Percentiles rank a stretch among this genome's conserved stretches.
These are phyloP conservation scores for Mortierella sp. DNA, from an alignment of 371 early-diverging fungal genomes.

Conservation along the genomic window DNA sequence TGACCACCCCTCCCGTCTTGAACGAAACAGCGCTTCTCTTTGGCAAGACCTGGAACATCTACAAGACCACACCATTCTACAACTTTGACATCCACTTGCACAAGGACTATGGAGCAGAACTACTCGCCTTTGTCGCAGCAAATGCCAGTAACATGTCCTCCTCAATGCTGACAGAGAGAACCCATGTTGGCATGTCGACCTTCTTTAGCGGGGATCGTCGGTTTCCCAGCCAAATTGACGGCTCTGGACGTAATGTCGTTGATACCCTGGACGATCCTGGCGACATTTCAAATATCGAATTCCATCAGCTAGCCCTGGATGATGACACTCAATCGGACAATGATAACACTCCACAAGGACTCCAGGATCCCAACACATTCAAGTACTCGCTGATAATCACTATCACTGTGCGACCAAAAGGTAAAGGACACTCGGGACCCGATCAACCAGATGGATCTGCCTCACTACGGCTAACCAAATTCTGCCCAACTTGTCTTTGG, in stretches of 20 bases:
- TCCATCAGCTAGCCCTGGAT: constrained; percentile 17
- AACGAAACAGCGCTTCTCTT: constrained; percentile 10
- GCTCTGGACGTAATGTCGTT: constrained; percentile 22
- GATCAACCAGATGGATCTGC: background rate
- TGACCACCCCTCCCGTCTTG: too few species aligned
- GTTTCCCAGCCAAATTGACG: constrained; percentile 42
- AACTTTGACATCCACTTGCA: constrained; percentile 9
- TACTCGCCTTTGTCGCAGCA: constrained; percentile 36
- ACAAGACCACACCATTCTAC: constrained; percentile 48
- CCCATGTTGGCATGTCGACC: constrained; percentile 4
- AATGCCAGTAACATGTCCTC: constrained; percentile 28
- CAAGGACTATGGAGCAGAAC: constrained; percentile 22
- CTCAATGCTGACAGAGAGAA: constrained; percentile 1
- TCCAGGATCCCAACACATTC: background rate
- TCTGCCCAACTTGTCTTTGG: too few species aligned
- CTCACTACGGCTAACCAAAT: too few species aligned
- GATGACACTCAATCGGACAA: background rate
- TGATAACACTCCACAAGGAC: background rate
- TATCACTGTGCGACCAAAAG: constrained; percentile 42
- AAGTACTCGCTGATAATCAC: constrained; percentile 21
- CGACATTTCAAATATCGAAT: constrained; percentile 24
- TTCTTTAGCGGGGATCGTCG: constrained; percentile 11
- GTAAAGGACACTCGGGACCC: constrained; percentile 1
- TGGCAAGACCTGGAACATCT: constrained; percentile 46
- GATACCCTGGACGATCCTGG: constrained; percentile 34